A percentile compares a stretch with the other conserved stretches of the same genome.
These are phyloP conservation scores for Aureobasidium zeae DNA, from an alignment of 2,329 filamentous ascomycete genomes.

Conservation along the genomic window DNA sequence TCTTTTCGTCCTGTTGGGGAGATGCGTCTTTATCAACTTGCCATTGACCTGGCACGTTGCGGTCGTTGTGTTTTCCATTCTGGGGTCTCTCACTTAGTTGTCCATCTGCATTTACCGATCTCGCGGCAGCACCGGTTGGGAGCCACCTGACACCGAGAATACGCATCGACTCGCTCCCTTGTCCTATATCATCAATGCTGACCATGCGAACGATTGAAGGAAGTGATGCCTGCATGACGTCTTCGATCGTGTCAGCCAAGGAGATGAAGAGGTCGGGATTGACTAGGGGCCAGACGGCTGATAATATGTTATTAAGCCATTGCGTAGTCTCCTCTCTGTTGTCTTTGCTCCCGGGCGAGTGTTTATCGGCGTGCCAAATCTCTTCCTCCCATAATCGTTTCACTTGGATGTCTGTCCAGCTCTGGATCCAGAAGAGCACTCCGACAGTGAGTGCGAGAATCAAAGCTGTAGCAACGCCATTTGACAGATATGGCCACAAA, in stretches of 20 bases:
- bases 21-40: conserved; percentile 31
- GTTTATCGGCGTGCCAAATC: conserved; percentile 56
- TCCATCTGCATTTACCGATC: conserved; percentile 51
- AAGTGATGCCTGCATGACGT: conserved; percentile 70
- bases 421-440: conserved; percentile 39
- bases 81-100: conserved; percentile 40
- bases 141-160: conserved; percentile 65
- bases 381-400: conserved; percentile 57
- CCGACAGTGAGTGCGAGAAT: not conserved
- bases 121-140: conserved; percentile 58
- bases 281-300: conserved; percentile 62
- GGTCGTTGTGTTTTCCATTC: conserved; percentile 40
- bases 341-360: conserved; percentile 41
- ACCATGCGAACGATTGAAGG: conserved; percentile 51
- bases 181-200: conserved; percentile 62
- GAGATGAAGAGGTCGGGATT: conserved; percentile 66
- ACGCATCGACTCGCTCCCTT: conserved; percentile 61
- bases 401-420: conserved; percentile 55
- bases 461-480: not conserved
- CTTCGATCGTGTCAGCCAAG: conserved; percentile 61
- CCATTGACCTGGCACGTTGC: conserved; percentile 39
- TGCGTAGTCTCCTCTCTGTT: conserved; percentile 54
- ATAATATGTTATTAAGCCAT: conserved; percentile 62
- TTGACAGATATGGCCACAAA: not conserved
- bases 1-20: conserved; percentile 31